These are phyloP conservation scores for Chernovozyma sophiae-reginae DNA, from an alignment of 1,139 yeast genomes.

Conservation along the genomic window DNA sequence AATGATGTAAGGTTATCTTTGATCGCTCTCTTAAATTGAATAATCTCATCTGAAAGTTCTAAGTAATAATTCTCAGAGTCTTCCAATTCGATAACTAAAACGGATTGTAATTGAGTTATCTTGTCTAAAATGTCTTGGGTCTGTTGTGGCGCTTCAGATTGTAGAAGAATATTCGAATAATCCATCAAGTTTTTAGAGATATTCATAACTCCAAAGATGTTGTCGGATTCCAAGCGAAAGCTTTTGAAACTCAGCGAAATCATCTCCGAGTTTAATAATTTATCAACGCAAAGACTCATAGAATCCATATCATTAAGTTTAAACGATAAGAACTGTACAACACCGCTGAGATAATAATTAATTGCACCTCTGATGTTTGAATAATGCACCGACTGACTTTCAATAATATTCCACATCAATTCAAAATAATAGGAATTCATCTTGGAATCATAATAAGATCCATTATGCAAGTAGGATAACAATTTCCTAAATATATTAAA, in stretches of 20 bases:
- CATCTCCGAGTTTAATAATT: constrained; percentile 29
- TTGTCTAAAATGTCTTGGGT: constrained; percentile 12
- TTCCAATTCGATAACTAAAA: constrained; percentile 46
- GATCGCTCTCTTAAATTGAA: constrained; percentile 20
- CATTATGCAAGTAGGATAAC: constrained; percentile 31
- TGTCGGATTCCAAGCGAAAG: constrained; percentile 30
- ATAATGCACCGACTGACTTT: constrained; percentile 30
- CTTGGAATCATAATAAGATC: constrained; percentile 20
- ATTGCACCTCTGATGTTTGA: constrained; percentile 14
- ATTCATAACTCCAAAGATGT: constrained; percentile 31
- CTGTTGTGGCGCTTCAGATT: neutral
- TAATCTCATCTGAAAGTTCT: constrained; percentile 34
- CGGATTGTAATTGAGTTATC: constrained; percentile 31
- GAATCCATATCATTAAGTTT: constrained; percentile 5
- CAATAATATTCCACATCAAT: constrained; percentile 32
- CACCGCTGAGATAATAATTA: constrained; percentile 33
- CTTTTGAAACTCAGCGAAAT: constrained; percentile 23
- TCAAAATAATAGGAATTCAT: constrained; percentile 30
- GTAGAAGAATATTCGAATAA: constrained; percentile 9
- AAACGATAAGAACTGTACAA: constrained; percentile 19
- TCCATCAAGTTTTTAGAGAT: constrained; percentile 23
- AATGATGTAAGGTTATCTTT: constrained; percentile 15
- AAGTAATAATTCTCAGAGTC: constrained; percentile 49
- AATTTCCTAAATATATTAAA: constrained; percentile 26
- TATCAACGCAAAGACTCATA: constrained; percentile 10